Evolutionary conservation across 2,329 filamentous ascomycete species (phyloP).

Genomic region (Ophiostoma montium): DNA sequence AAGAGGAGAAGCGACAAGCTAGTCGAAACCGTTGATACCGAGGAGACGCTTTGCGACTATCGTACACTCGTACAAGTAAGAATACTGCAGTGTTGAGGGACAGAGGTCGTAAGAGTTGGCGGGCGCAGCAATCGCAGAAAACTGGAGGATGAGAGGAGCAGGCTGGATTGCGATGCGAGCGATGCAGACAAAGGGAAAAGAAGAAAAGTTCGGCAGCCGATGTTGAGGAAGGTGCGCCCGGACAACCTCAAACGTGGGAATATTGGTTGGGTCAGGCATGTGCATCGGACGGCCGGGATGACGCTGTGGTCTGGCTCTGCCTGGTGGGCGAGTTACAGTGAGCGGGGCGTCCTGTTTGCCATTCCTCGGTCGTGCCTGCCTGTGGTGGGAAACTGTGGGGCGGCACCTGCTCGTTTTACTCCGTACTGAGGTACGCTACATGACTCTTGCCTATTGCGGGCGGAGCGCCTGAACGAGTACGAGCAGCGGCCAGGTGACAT

Average conservation of each 20-base stretch:
- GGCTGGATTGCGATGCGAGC: neutral
- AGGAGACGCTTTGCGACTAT: too few relatives aligned
- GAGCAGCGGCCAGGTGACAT: neutral
- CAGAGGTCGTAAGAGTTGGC: too few relatives aligned
- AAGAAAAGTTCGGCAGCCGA: neutral
- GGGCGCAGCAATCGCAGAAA: too few relatives aligned
- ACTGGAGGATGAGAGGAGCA: neutral
- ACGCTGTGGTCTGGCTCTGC: neutral
- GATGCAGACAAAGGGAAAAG: neutral
- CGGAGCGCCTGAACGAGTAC: neutral
- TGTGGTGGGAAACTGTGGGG: too few relatives aligned
- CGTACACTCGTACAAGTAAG: neutral
- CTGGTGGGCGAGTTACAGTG: neutral
- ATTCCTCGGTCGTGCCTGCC: neutral
- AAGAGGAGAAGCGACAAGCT: neutral
- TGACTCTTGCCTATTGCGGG: too few relatives aligned
- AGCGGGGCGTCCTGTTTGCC: neutral
- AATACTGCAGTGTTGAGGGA: neutral
- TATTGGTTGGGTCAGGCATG: constrained; percentile 1
- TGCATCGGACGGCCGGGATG: neutral
- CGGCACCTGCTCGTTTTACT: too few relatives aligned
- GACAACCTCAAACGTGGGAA: neutral
- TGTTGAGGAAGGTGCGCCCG: neutral
- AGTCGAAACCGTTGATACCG: neutral
- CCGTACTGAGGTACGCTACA: too few relatives aligned